Evolutionary conservation across 2,329 filamentous ascomycete species (phyloP), one percentile per base, ranked within the genome.

Genomic region (Colletotrichum orbiculare): DNA sequence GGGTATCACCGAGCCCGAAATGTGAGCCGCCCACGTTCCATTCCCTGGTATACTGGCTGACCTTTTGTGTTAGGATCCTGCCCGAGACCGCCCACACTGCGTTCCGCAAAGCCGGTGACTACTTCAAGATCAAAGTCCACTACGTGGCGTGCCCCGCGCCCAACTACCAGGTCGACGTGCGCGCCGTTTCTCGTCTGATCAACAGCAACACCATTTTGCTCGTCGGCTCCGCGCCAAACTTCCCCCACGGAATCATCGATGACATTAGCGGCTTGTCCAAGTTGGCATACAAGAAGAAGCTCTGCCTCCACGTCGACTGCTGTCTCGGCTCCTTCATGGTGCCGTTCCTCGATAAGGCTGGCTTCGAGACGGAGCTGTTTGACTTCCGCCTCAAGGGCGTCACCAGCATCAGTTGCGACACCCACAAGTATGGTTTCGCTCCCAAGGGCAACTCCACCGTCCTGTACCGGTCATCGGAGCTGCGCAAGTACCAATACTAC

Each of bases 381-480:
- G 96, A 99, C 78, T 99, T 99, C 87, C 89, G 92, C 60, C 89
- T 96, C 64, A 93, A 92, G 70, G 96, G 96, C 71, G 96, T 99
- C 42, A 97, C 95, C 4, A 95, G 91, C 77, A 98, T 99, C 77
- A 94, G 90, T 70, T 96, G 94, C 77, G 96, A 99, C 77, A 99
- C 96, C 3, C 96, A 99, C 86, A 99, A 99, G 78, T 99, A 99
- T 76, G 96, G 96, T 42, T 99, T 99, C 75, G 96, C 96, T 1
- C 96, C 96, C 57, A 99, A 99, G 82, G 96, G 96, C 70, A 99
- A 97, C 85, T 96, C 91, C 56, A 96, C 94, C 1, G 85, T 97
- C 12, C 85, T 99, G 46, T 99, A 99, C 85, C 93, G 96, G 71
- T 91, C 89, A 49, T 86, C 89, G 39, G 81, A 87, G 50, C 87